These are phyloP conservation scores for Colletotrichum sp. DNA, from an alignment of 2,329 filamentous ascomycete genomes.

Conservation along the genomic window DNA sequence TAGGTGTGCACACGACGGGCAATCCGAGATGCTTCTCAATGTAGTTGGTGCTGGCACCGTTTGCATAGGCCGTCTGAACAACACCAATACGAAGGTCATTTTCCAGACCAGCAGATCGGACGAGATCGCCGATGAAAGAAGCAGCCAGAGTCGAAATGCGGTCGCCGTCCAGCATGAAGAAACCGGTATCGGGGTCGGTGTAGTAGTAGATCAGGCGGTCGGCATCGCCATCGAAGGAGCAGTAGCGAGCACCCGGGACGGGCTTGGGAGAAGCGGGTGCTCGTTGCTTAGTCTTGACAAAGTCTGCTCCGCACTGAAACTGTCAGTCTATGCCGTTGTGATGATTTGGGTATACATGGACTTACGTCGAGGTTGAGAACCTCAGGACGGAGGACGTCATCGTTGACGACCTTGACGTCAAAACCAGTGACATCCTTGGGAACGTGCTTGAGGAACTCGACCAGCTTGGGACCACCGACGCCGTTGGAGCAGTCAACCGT, in stretches of 20 bases:
- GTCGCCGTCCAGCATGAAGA: constrained; percentile 94
- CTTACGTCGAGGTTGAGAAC: constrained; percentile 85
- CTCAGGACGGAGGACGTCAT: constrained; percentile 90
- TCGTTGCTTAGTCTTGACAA: constrained; percentile 95
- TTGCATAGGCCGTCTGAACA: constrained; percentile 97
- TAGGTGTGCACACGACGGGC: constrained; percentile 90
- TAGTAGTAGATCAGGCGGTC: constrained; percentile 97
- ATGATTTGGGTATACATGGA: not conserved
- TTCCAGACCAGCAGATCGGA: constrained; percentile 78
- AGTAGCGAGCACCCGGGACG: constrained; percentile 77
- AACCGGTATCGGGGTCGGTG: constrained; percentile 79
- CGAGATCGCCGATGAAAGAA: constrained; percentile 89
- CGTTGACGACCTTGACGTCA: constrained; percentile 87
- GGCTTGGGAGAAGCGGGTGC: constrained; percentile 85
- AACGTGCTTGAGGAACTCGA: constrained; percentile 84
- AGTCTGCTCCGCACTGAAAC: constrained; percentile 86
- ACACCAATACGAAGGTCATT: constrained; percentile 89
- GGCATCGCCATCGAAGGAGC: constrained; percentile 93
- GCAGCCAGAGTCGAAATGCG: constrained; percentile 95
- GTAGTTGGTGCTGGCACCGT: constrained; percentile 92
- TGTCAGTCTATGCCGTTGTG: not conserved
- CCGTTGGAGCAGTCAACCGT: constrained; percentile 97
- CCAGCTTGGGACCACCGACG: constrained; percentile 90
- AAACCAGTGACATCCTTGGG: constrained; percentile 73
- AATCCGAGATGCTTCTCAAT: constrained; percentile 87